Percentiles rank a stretch among this genome's conserved stretches.
phyloP scores from a whole-genome alignment of 352 stramenopile genomes.

The Phytophthora pseudosyringae region DNA sequence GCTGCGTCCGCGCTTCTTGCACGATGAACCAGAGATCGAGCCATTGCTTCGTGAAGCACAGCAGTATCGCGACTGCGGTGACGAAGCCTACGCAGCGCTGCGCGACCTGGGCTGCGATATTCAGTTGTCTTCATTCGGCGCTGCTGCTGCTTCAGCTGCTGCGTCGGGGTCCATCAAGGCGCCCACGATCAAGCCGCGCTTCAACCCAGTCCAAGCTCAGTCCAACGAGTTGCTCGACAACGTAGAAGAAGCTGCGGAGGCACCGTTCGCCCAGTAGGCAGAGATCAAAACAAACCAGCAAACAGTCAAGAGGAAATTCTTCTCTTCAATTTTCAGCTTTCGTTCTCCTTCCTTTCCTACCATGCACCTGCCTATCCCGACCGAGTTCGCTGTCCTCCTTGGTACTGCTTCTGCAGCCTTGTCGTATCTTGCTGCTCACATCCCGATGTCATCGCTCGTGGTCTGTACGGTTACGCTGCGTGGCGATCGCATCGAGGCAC shows the following conservation, averaged over 20 bases:
- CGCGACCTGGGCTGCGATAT: conserved; percentile 79
- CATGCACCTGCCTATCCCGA: conserved; percentile 15
- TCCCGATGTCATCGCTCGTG: conserved; percentile 3
- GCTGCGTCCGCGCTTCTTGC: conserved; percentile 61
- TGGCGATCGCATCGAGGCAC: conserved; percentile 2
- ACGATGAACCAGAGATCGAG: conserved; percentile 73
- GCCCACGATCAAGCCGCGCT: conserved; percentile 40
- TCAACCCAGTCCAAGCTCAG: conserved; percentile 72
- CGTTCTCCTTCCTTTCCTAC: conserved; percentile 14
- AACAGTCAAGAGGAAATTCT: conserved; percentile 5
- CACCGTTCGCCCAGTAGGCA: conserved; percentile 45
- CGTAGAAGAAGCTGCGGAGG: conserved; percentile 60
- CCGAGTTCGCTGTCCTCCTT: conserved; percentile 10
- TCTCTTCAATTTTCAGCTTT: conserved; percentile 22
- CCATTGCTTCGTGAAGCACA: conserved; percentile 66
- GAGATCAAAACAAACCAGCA: not conserved
- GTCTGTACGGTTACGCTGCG: conserved; percentile 9
- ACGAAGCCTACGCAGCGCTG: conserved; percentile 81
- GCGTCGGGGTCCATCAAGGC: conserved; percentile 29
- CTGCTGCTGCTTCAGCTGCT: conserved; percentile 18
- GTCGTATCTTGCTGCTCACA: conserved; percentile 14
- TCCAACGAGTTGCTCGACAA: conserved; percentile 60
- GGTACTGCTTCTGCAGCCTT: conserved; percentile 17
- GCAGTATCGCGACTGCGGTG: conserved; percentile 67
- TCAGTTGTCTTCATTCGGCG: conserved; percentile 64